These are phyloP conservation scores for Polyplosphaeria fusca DNA, from an alignment of 495 filamentous ascomycete species.

Conservation along the genomic window DNA sequence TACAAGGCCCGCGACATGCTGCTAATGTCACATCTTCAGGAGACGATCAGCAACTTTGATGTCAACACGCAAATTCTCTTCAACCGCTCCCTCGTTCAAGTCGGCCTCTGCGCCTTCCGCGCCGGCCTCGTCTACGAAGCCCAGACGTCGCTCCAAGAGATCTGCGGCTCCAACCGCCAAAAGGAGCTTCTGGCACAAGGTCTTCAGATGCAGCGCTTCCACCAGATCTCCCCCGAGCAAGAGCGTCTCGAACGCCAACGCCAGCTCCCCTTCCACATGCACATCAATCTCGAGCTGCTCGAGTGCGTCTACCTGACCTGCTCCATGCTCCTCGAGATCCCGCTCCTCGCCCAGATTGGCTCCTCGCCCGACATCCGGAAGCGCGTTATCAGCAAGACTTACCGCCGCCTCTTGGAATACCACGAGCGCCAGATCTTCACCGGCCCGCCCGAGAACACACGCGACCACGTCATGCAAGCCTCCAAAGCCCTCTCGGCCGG, in stretches of 20 bases:
- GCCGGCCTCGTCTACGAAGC: constrained; percentile 95
- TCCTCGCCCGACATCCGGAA: constrained; percentile 96
- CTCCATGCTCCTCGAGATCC: constrained; percentile 98
- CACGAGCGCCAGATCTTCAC: constrained; percentile 99
- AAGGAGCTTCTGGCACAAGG: constrained; percentile 98
- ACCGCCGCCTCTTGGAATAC: constrained; percentile 97
- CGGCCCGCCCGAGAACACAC: constrained; percentile 95
- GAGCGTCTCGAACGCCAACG: constrained; percentile 93
- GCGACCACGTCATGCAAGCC: constrained; percentile 98
- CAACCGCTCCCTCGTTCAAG: constrained; percentile 97
- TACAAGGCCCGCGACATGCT: constrained; percentile 97
- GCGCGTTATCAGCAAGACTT: constrained; percentile 98
- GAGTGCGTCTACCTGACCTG: constrained; percentile 98
- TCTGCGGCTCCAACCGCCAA: constrained; percentile 92
- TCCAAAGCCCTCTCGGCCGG: constrained; percentile 94
- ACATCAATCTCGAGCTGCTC: constrained; percentile 97
- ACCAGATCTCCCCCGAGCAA: constrained; percentile 92
- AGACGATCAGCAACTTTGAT: constrained; percentile 92
- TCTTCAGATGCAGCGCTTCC: constrained; percentile 94
- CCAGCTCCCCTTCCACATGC: constrained; percentile 98
- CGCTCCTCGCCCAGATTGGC: constrained; percentile 91
- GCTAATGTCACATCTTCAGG: constrained; percentile 98
- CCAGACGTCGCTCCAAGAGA: constrained; percentile 93
- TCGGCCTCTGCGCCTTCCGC: constrained; percentile 96
- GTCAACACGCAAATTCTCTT: constrained; percentile 96